Evolutionary conservation across 108 stramenopile species (phyloP).

Genomic region (Nitzschia sp.): DNA sequence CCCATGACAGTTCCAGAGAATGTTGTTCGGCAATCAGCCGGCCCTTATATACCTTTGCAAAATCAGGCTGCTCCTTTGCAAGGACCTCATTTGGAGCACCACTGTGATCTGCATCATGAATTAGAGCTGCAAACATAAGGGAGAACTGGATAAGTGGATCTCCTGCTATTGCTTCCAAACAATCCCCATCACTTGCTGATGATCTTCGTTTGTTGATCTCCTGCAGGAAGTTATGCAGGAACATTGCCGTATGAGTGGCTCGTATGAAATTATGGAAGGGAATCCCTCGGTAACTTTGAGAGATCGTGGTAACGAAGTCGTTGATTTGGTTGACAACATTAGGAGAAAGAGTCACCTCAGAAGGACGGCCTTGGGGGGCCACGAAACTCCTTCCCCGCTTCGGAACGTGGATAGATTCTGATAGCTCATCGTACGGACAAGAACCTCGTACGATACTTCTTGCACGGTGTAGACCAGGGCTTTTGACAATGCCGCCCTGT

Average conservation of each 20-base stretch:
- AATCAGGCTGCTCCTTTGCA: slow-evolving; percentile 16
- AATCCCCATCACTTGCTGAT: slow-evolving; percentile 1
- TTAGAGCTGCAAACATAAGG: slow-evolving; percentile 51
- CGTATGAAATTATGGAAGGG: slow-evolving; percentile 50
- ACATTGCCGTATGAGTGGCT: slow-evolving; percentile 42
- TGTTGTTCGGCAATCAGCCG: slow-evolving; percentile 50
- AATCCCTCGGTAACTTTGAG: slow-evolving; percentile 27
- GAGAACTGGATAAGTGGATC: slow-evolving; percentile 48
- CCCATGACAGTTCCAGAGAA: slow-evolving; percentile 48
- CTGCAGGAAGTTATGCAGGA: slow-evolving; percentile 40
- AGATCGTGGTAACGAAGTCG: slow-evolving; percentile 30
- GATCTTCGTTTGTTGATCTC: slow-evolving; percentile 34
- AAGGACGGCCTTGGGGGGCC: neutral
- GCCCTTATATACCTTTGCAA: slow-evolving; percentile 53
- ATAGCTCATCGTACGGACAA: slow-evolving; percentile 3
- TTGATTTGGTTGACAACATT: slow-evolving; percentile 29
- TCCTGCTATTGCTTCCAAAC: slow-evolving; percentile 32
- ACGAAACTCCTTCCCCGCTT: too few species aligned
- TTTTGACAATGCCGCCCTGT: neutral
- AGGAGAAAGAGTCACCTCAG: neutral
- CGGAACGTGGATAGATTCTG: slow-evolving; percentile 11
- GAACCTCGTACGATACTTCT: slow-evolving; percentile 1
- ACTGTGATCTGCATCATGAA: slow-evolving; percentile 49
- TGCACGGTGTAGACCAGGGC: neutral
- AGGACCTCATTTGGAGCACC: slow-evolving; percentile 29